Conservation (phyloP, 2,329 filamentous ascomycete species). For the Arthrobotrys musiformis region DNA sequence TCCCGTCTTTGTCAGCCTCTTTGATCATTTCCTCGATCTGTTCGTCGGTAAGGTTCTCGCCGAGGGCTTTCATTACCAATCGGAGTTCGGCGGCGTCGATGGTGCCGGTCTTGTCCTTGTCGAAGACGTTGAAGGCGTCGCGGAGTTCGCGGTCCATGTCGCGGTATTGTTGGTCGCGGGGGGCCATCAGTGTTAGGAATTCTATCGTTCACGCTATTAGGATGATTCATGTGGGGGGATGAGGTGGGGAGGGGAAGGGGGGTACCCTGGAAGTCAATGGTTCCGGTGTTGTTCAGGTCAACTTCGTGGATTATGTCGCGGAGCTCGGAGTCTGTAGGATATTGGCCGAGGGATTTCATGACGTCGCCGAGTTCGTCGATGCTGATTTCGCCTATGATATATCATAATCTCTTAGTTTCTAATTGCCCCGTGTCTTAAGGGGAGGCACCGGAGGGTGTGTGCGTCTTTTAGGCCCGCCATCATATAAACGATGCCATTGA, state of each 20-base stretch:
- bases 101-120: slow-evolving; percentile 74
- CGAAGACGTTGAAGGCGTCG: slow-evolving; percentile 74
- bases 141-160: slow-evolving; percentile 74
- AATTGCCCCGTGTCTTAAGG: neutral
- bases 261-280: slow-evolving; percentile 72
- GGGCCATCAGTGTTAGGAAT: slow-evolving; percentile 75
- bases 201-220: slow-evolving; percentile 64
- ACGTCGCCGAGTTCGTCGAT: slow-evolving; percentile 73
- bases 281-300: slow-evolving; percentile 73
- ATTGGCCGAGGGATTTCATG: slow-evolving; percentile 73
- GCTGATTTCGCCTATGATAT: slow-evolving; percentile 73
- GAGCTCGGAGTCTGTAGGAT: slow-evolving; percentile 72
- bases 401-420: neutral
- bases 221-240: neutral
- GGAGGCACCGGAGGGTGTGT: neutral
- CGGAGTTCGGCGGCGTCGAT: slow-evolving; percentile 73
- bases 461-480: too few relatives aligned
- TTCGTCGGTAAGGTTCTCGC: slow-evolving; percentile 73
- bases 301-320: slow-evolving; percentile 76
- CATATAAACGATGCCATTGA: neutral
- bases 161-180: slow-evolving; percentile 69
- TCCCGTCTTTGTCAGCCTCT: slow-evolving; percentile 73
- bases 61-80: slow-evolving; percentile 73
- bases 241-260: neutral
- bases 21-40: slow-evolving; percentile 75